Evolutionary conservation across 257 asterid genomes (phyloP).

Genomic region (Solanum sejunctum): DNA sequence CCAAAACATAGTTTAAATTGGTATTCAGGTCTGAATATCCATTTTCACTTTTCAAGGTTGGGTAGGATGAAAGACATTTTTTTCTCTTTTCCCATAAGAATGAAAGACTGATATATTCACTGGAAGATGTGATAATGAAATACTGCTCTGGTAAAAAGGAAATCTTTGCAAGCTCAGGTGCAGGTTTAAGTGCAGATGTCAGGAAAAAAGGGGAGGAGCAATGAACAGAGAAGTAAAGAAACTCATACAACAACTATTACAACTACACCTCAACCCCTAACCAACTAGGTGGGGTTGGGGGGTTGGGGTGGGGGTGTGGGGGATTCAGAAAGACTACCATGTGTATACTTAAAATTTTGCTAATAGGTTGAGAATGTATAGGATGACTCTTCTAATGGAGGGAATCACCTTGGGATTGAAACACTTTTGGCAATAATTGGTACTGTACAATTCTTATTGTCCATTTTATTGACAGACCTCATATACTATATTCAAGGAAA

Average conservation of each 20-base stretch:
- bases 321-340: background rate
- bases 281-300: background rate
- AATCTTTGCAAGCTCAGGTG: background rate
- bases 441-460: background rate
- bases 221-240: background rate
- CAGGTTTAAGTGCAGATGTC: background rate
- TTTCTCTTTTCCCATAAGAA: background rate
- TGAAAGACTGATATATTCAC: background rate
- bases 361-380: background rate
- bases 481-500: background rate
- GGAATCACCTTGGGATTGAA: background rate
- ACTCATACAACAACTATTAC: background rate
- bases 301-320: too few relatives aligned
- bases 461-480: background rate
- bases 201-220: background rate
- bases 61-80: background rate
- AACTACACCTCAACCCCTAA: background rate
- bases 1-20: background rate
- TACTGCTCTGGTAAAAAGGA: background rate
- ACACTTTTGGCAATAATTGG: background rate
- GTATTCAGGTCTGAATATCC: background rate
- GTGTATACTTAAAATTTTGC: background rate
- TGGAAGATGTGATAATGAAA: background rate
- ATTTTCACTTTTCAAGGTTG: background rate
- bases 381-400: background rate